A percentile compares a stretch with the other conserved stretches of the same genome.
These are phyloP conservation scores for Irpex sp. DNA, from an alignment of 1,284 basidiomycete species.

Conservation along the genomic window DNA sequence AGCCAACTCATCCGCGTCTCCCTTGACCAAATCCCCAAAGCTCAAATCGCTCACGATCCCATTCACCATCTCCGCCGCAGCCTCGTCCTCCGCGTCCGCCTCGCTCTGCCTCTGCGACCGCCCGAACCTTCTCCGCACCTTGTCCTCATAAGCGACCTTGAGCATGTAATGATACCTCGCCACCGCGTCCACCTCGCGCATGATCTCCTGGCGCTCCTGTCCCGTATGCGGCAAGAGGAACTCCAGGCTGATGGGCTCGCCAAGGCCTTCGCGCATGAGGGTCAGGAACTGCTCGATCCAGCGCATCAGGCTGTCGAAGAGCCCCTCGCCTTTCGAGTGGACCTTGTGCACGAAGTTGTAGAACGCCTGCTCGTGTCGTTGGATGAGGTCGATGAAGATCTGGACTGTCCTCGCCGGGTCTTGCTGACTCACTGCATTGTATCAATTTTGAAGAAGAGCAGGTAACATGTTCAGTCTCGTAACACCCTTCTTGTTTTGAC, in stretches of 20 bases:
- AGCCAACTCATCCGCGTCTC: conserved; percentile 76
- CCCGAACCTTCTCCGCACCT: conserved; percentile 78
- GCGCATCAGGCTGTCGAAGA: conserved; percentile 92
- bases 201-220: conserved; percentile 68
- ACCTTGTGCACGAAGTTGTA: conserved; percentile 99
- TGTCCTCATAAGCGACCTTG: conserved; percentile 88
- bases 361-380: conserved; percentile 93
- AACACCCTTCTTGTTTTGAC: background rate
- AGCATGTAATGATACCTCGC: conserved; percentile 90
- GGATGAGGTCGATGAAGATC: conserved; percentile 90
- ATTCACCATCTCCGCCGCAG: conserved; percentile 75
- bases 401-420: conserved; percentile 89
- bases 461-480: background rate
- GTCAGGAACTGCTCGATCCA: conserved; percentile 98
- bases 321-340: conserved; percentile 92
- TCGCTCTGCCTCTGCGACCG: conserved; percentile 45
- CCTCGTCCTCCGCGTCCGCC: conserved; percentile 70
- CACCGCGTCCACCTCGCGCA: conserved; percentile 83
- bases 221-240: conserved; percentile 82
- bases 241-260: conserved; percentile 75
- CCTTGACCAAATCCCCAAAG: conserved; percentile 74
- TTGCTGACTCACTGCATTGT: conserved; percentile 66
- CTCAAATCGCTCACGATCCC: conserved; percentile 76
- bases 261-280: conserved; percentile 87
- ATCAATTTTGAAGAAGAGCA: background rate